phyloP scores from a whole-genome alignment of 768 basidiomycete species.

The Mycena chlorophos region DNA sequence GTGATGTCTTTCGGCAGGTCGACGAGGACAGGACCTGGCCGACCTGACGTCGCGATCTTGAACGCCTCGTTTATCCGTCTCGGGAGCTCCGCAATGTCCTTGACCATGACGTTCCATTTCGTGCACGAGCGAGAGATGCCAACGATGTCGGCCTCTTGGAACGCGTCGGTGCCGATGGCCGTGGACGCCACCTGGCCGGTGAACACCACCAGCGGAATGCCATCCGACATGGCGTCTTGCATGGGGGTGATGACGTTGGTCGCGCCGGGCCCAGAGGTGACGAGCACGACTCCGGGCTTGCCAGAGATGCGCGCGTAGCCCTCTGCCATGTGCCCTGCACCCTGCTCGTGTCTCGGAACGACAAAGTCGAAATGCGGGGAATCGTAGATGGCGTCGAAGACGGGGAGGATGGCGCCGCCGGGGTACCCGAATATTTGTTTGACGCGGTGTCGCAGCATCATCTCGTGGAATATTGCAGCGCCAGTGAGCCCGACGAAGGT shows the following conservation, averaged over 20 bases:
- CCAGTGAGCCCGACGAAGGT: slow-evolving; percentile 94
- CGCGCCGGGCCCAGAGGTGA: slow-evolving; percentile 96
- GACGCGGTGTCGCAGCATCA: slow-evolving; percentile 97
- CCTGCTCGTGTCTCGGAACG: slow-evolving; percentile 95
- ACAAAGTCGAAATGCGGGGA: slow-evolving; percentile 94
- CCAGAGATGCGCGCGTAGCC: slow-evolving; percentile 98
- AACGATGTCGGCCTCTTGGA: slow-evolving; percentile 97
- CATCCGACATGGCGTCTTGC: slow-evolving; percentile 96
- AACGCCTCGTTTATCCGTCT: slow-evolving; percentile 98
- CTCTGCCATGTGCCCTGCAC: slow-evolving; percentile 98
- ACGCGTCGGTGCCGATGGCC: slow-evolving; percentile 98
- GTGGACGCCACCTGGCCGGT: slow-evolving; percentile 98
- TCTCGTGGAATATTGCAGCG: slow-evolving; percentile 98
- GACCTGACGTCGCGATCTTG: slow-evolving; percentile 96
- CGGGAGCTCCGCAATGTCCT: slow-evolving; percentile 92
- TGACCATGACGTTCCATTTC: slow-evolving; percentile 99
- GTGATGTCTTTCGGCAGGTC: slow-evolving; percentile 99
- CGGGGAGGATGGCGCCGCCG: slow-evolving; percentile 95
- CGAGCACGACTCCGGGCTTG: slow-evolving; percentile 95
- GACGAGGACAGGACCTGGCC: slow-evolving; percentile 96
- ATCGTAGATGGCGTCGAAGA: slow-evolving; percentile 99
- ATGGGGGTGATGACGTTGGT: slow-evolving; percentile 98
- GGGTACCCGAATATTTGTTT: slow-evolving; percentile 98
- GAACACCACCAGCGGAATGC: slow-evolving; percentile 93
- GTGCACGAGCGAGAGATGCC: slow-evolving; percentile 97